These are phyloP conservation scores for Calonectria pauciramosa DNA, from an alignment of 2,329 filamentous ascomycete species.

Conservation along the genomic window DNA sequence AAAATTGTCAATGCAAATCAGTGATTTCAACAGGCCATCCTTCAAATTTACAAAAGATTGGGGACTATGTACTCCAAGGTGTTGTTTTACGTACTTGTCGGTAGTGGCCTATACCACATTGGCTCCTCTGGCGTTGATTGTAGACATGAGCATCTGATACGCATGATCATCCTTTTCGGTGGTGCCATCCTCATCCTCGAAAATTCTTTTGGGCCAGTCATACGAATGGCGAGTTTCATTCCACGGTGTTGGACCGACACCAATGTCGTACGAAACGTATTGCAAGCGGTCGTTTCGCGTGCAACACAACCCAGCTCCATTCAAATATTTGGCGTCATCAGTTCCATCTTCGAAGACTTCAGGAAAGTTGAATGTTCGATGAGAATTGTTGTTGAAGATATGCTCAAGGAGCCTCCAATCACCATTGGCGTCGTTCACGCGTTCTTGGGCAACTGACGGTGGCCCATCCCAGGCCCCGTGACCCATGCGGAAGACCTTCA, in stretches of 20 bases:
- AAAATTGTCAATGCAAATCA: too few species aligned
- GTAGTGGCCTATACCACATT: background rate
- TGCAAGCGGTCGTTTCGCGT: background rate
- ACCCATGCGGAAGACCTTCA: conserved; percentile 27
- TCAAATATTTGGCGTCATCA: background rate
- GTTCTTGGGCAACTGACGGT: background rate
- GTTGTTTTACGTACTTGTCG: too few species aligned
- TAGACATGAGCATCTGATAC: background rate
- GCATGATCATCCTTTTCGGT: background rate
- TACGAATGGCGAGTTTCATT: background rate
- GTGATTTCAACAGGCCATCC: too few species aligned
- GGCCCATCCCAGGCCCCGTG: background rate
- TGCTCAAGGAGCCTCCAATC: too few species aligned
- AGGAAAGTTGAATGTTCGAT: background rate
- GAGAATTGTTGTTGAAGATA: background rate
- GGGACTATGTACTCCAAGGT: too few species aligned
- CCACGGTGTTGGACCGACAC: background rate
- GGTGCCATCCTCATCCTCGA: background rate
- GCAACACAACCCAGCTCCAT: background rate
- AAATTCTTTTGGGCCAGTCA: background rate
- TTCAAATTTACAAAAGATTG: too few species aligned
- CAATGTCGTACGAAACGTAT: background rate
- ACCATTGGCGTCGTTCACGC: background rate
- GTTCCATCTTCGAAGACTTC: background rate
- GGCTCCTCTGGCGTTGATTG: background rate